Evolutionary conservation across 23 red algal species (phyloP).

Genomic region (Gracilariopsis chorda): DNA sequence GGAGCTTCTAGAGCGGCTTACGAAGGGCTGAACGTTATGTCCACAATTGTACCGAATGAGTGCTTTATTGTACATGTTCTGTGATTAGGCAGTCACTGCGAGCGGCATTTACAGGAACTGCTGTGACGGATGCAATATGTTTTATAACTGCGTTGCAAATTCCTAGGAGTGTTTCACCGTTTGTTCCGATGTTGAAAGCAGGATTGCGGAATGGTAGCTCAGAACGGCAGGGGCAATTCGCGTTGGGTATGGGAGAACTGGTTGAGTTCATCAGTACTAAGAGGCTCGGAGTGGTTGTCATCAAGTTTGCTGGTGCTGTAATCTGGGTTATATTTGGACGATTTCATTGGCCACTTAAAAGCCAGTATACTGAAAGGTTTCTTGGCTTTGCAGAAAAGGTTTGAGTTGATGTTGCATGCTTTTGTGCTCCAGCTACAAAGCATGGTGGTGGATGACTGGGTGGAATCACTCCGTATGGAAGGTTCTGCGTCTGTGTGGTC

Average conservation of each 20-base stretch:
- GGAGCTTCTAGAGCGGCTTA: background rate
- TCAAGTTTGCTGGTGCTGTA: conserved; percentile 67
- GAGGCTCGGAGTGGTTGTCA: conserved; percentile 22
- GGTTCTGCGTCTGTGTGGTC: background rate
- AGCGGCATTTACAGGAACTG: background rate
- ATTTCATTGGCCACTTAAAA: conserved; percentile 65
- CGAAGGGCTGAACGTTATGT: background rate
- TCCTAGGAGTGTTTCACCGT: background rate
- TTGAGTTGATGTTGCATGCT: background rate
- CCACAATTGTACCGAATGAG: background rate
- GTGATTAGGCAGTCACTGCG: conserved; percentile 51
- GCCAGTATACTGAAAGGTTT: conserved; percentile 59
- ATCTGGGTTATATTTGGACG: conserved; percentile 80
- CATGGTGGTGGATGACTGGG: background rate
- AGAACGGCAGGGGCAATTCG: conserved; percentile 62
- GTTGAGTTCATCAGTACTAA: conserved; percentile 38
- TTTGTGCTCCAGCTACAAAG: conserved; percentile 84
- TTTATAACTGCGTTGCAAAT: background rate
- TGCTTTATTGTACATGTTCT: background rate
- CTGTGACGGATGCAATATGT: background rate
- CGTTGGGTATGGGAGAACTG: conserved; percentile 65
- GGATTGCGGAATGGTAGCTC: conserved; percentile 25
- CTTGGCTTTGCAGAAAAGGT: conserved; percentile 2
- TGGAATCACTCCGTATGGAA: background rate
- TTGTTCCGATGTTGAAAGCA: conserved; percentile 32